phyloP scores from a whole-genome alignment of 305 asterid species.

The Striga hermonthica region DNA sequence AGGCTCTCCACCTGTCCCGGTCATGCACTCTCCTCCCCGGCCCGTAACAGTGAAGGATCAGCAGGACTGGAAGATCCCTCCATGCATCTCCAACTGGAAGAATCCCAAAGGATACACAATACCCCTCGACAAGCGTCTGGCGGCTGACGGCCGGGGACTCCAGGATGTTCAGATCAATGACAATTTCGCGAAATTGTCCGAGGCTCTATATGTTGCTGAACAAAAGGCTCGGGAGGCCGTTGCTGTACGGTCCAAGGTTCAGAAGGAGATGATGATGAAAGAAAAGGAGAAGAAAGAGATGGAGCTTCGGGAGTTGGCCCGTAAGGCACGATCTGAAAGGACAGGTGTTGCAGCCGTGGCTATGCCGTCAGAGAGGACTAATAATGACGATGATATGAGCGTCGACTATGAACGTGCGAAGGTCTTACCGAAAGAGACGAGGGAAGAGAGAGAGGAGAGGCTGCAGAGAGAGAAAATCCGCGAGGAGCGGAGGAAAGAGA shows the following conservation, averaged over 20 bases:
- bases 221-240: slow-evolving; percentile 96
- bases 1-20: slow-evolving; percentile 91
- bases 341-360: slow-evolving; percentile 47
- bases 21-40: slow-evolving; percentile 93
- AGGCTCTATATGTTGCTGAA: slow-evolving; percentile 79
- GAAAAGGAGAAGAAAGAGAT: slow-evolving; percentile 84
- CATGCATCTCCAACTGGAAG: slow-evolving; percentile 94
- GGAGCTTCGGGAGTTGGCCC: slow-evolving; percentile 77
- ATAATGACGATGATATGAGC: slow-evolving; percentile 45
- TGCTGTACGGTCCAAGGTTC: slow-evolving; percentile 86
- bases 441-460: slow-evolving; percentile 60
- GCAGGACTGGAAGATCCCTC: slow-evolving; percentile 94
- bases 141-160: slow-evolving; percentile 93
- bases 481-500: slow-evolving; percentile 34
- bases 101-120: slow-evolving; percentile 91
- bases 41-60: slow-evolving; percentile 90
- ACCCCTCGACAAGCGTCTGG: slow-evolving; percentile 88
- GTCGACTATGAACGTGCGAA: slow-evolving; percentile 56
- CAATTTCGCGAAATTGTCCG: slow-evolving; percentile 76
- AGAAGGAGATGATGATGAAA: slow-evolving; percentile 88
- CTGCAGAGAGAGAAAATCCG: slow-evolving; percentile 70
- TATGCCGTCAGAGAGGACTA: slow-evolving; percentile 61
- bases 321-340: slow-evolving; percentile 82
- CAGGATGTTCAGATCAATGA: slow-evolving; percentile 94
- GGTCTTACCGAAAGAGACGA: slow-evolving; percentile 54